Evolutionary conservation across 352 stramenopile genomes (phyloP).

Genomic region (Blastocystis sp.): DNA sequence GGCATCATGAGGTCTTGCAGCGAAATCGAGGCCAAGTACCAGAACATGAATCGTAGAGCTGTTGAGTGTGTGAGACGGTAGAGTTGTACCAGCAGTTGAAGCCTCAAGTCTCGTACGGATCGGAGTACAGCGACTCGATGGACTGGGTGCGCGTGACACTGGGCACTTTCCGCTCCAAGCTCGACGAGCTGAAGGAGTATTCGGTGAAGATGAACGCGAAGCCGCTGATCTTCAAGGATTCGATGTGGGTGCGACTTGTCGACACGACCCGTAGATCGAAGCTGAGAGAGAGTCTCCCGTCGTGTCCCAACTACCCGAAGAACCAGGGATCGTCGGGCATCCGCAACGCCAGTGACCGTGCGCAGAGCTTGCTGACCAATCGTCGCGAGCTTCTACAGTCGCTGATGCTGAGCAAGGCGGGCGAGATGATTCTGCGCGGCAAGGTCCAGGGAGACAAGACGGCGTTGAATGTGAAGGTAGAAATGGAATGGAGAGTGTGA

Average conservation of each 20-base stretch:
- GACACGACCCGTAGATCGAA: background rate
- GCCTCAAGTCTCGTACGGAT: background rate
- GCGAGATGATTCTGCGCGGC: conserved; percentile 22
- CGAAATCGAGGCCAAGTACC: background rate
- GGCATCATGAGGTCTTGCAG: background rate
- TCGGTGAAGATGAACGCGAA: background rate
- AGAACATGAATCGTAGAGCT: background rate
- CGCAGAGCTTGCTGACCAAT: background rate
- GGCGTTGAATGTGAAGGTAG: conserved; percentile 11
- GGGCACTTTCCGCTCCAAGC: background rate
- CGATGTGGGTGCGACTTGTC: background rate
- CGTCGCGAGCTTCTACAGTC: background rate
- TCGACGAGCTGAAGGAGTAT: conserved; percentile 3
- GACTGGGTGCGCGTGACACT: background rate
- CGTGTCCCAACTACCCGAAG: background rate
- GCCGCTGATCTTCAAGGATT: background rate
- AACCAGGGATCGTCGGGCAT: background rate
- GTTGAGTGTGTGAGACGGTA: background rate
- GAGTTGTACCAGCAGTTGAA: background rate
- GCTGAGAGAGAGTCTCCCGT: background rate
- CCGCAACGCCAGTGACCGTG: background rate
- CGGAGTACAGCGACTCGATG: background rate
- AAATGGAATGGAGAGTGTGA: background rate
- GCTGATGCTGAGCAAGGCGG: background rate
- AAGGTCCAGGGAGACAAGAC: background rate